A percentile compares a stretch with the other conserved stretches of the same genome.
These are phyloP conservation scores for Citrus sinensis DNA, from an alignment of 345 rosid genomes.

Conservation along the genomic window DVS_A1.0 CM039169.1:1770501-1771000, in stretches of 20 bases:
- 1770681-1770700: conserved; percentile 47
- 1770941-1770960: conserved; percentile 69
- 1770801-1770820: conserved; percentile 55
- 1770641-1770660: conserved; percentile 1
- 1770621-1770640: conserved; percentile 10
- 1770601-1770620: conserved; percentile 9
- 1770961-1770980: conserved; percentile 76
- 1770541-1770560: neutral
- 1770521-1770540: conserved; percentile 8
- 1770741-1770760: conserved; percentile 46
- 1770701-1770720: conserved; percentile 46
- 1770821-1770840: conserved; percentile 50
- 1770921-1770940: conserved; percentile 69
- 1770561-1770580: conserved; percentile 23
- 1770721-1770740: conserved; percentile 41
- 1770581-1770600: conserved; percentile 50
- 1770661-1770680: conserved; percentile 14
- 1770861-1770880: conserved; percentile 68
- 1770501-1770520: conserved; percentile 11
- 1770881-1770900: conserved; percentile 73
- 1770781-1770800: conserved; percentile 42
- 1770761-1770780: conserved; percentile 35
- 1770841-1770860: conserved; percentile 56
- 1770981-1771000: neutral
- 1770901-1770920: conserved; percentile 56